Evolutionary conservation across 2,329 filamentous ascomycete species (phyloP).

Genomic region (Phialemoniopsis sp.): DNA sequence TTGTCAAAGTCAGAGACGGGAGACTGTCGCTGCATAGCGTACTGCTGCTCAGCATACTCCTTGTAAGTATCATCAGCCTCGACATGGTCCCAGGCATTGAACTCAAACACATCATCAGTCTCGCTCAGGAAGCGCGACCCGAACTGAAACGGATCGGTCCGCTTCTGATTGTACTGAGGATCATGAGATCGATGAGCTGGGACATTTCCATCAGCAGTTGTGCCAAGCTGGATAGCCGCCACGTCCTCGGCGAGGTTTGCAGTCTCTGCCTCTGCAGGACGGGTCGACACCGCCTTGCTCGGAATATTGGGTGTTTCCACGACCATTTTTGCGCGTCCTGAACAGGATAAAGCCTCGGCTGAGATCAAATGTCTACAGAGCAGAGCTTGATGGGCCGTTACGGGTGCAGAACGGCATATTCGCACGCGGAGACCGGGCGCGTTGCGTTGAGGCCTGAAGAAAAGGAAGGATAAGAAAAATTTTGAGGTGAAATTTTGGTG

Average conservation of each 20-base stretch:
- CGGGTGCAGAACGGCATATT: too few relatives aligned
- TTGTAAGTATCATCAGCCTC: constrained; percentile 86
- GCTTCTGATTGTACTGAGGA: constrained; percentile 72
- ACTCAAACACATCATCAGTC: constrained; percentile 88
- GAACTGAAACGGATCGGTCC: constrained; percentile 91
- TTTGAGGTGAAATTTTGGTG: too few relatives aligned
- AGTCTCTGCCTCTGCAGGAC: not conserved
- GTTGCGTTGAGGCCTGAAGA: constrained; percentile 1
- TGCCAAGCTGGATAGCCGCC: too few relatives aligned
- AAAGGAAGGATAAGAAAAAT: constrained; percentile 1
- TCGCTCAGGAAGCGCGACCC: constrained; percentile 82
- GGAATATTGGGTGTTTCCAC: too few relatives aligned
- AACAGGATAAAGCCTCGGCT: too few relatives aligned
- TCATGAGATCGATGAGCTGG: constrained; percentile 68
- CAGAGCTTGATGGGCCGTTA: too few relatives aligned
- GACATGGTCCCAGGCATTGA: constrained; percentile 99
- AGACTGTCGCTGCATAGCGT: constrained; percentile 74
- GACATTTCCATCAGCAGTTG: constrained; percentile 12
- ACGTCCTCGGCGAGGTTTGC: not conserved
- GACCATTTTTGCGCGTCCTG: too few relatives aligned
- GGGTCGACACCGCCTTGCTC: not conserved
- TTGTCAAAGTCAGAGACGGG: constrained; percentile 94
- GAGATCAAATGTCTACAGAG: too few relatives aligned
- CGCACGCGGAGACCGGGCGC: too few relatives aligned
- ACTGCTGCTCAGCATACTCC: constrained; percentile 81